phyloP scores from a whole-genome alignment of 1,284 basidiomycete species.

The Gomphus sp. region DNA sequence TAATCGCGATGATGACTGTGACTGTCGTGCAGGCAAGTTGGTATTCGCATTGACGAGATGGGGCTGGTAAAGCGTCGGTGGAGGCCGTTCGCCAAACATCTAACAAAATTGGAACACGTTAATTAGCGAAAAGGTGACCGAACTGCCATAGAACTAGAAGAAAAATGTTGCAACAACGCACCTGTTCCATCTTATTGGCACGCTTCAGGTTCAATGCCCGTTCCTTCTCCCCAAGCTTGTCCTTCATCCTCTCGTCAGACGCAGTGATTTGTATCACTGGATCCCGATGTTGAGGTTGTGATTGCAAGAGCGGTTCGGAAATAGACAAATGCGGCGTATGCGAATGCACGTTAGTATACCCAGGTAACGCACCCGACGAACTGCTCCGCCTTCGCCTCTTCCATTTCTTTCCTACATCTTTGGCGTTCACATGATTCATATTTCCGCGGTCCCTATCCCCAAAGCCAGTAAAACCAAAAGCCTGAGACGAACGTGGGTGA shows the following conservation, averaged over 20 bases:
- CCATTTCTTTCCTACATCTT: slow-evolving; percentile 27
- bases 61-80: slow-evolving; percentile 62
- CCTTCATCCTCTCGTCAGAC: slow-evolving; percentile 50
- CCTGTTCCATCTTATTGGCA: slow-evolving; percentile 80
- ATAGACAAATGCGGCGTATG: too few relatives aligned
- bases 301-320: too few relatives aligned
- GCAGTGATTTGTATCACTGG: background rate
- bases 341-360: slow-evolving; percentile 11
- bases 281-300: too few relatives aligned
- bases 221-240: slow-evolving; percentile 57
- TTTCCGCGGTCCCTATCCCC: background rate
- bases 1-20: slow-evolving; percentile 22
- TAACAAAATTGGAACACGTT: slow-evolving; percentile 20
- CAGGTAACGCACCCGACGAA: slow-evolving; percentile 36
- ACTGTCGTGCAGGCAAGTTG: slow-evolving; percentile 15
- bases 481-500: too few relatives aligned
- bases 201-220: slow-evolving; percentile 69
- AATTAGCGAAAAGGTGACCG: background rate
- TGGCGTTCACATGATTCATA: slow-evolving; percentile 1
- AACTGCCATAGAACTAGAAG: too few relatives aligned
- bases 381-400: slow-evolving; percentile 45
- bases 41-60: slow-evolving; percentile 22
- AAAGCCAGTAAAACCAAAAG: background rate
- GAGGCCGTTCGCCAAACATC: slow-evolving; percentile 74
- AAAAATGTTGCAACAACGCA: slow-evolving; percentile 20